Evolutionary conservation across 2,329 filamentous ascomycete genomes (phyloP).

Genomic region (Penicillium aurantiogriseum): DNA sequence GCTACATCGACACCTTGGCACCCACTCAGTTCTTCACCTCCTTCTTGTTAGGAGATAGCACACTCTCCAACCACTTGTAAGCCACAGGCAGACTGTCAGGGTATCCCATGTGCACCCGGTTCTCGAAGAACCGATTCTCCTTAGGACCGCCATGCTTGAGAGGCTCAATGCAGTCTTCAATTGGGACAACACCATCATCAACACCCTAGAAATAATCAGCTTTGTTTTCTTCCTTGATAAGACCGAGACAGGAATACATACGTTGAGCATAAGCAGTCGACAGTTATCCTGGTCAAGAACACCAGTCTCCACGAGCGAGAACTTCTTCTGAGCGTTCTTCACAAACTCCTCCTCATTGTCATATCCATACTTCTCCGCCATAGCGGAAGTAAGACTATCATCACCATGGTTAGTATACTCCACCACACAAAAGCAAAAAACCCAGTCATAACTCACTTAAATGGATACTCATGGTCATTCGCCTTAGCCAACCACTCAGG

Average conservation of each 20-base stretch:
- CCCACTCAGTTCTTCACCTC: constrained; percentile 26
- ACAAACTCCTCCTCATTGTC: constrained; percentile 55
- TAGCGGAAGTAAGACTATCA: constrained; percentile 51
- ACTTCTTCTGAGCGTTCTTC: constrained; percentile 57
- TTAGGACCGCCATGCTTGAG: constrained; percentile 65
- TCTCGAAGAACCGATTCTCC: constrained; percentile 62
- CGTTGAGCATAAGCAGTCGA: constrained; percentile 61
- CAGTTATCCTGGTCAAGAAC: constrained; percentile 57
- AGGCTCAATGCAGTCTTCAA: constrained; percentile 65
- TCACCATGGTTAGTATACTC: not conserved
- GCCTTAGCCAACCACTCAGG: constrained; percentile 60
- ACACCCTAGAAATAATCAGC: constrained; percentile 49
- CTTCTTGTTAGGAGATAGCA: constrained; percentile 18
- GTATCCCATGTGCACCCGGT: constrained; percentile 66
- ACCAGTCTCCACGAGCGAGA: constrained; percentile 61
- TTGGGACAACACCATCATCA: constrained; percentile 64
- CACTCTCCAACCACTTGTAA: constrained; percentile 40
- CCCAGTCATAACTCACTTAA: constrained; percentile 41
- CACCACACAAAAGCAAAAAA: not conserved
- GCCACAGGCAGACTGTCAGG: constrained; percentile 47
- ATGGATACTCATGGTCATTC: constrained; percentile 67
- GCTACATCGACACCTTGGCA: not conserved
- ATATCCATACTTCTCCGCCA: constrained; percentile 65
- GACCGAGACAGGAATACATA: constrained; percentile 29
- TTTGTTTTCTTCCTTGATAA: not conserved